These are phyloP conservation scores for Schizosaccharomyces octosporus DNA, from an alignment of 805 yeast species.

Conservation along the genomic window DNA sequence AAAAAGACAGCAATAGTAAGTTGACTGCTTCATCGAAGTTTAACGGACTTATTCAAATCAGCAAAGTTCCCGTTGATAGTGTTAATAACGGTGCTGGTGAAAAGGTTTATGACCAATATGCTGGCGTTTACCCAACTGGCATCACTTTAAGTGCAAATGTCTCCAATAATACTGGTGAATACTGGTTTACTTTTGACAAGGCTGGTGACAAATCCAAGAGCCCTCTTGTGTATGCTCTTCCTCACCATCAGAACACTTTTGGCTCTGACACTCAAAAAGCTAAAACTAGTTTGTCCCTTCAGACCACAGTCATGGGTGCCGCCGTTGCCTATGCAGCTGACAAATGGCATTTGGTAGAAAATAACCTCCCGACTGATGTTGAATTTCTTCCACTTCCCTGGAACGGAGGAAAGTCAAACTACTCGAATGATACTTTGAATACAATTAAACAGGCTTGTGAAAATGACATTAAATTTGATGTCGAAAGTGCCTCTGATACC, in stretches of 20 bases:
- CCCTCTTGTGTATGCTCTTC: conserved; percentile 34
- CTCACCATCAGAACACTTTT: conserved; percentile 35
- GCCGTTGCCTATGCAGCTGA: conserved; percentile 16
- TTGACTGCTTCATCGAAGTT: conserved; percentile 21
- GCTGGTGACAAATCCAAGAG: conserved; percentile 19
- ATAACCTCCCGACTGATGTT: conserved; percentile 18
- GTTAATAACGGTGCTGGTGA: conserved; percentile 7
- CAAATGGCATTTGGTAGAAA: conserved; percentile 14
- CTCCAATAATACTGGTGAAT: conserved; percentile 16
- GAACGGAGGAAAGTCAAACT: conserved; percentile 19
- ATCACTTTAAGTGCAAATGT: conserved; percentile 21
- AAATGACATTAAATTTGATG: conserved; percentile 29
- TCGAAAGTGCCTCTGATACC: conserved; percentile 29
- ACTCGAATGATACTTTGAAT: conserved; percentile 17
- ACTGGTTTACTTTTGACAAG: conserved; percentile 21
- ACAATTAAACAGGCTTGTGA: conserved; percentile 24
- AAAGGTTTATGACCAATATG: conserved; percentile 27
- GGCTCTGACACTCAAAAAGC: conserved; percentile 7
- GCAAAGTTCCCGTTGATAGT: conserved; percentile 19
- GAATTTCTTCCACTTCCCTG: conserved; percentile 28
- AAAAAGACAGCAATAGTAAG: conserved; percentile 14
- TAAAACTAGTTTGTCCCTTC: conserved; percentile 13
- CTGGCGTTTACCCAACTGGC: conserved; percentile 34
- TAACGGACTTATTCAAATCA: conserved; percentile 34
- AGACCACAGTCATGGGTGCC: conserved; percentile 25